Conservation (phyloP, 768 basidiomycete species). For the Rhizopogon vulgaris region DNA sequence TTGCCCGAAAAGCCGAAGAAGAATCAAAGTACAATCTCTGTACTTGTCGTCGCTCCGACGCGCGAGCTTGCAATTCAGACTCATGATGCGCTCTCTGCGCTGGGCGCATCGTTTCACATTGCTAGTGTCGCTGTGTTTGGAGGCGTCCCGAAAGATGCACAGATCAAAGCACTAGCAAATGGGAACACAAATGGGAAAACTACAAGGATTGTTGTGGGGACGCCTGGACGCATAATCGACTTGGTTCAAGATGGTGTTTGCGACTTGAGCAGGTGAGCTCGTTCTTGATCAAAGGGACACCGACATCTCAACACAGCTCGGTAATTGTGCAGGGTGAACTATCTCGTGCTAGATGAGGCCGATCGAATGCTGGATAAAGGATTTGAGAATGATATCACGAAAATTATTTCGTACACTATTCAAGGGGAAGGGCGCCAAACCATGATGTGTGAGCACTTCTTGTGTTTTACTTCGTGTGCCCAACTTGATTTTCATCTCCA, state of each 20-base stretch:
- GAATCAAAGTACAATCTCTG: conserved; percentile 38
- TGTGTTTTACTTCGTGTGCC: not conserved
- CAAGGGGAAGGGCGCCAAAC: conserved; percentile 74
- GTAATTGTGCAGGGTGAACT: conserved; percentile 56
- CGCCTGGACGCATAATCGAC: conserved; percentile 91
- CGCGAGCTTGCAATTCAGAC: conserved; percentile 96
- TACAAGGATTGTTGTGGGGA: conserved; percentile 86
- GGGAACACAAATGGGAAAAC: conserved; percentile 41
- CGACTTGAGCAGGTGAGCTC: conserved; percentile 66
- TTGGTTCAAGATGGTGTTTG: conserved; percentile 83
- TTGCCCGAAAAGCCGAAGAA: conserved; percentile 26
- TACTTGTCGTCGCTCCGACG: conserved; percentile 88
- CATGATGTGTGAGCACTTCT: conserved; percentile 77
- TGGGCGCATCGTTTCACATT: conserved; percentile 72
- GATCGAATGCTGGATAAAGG: conserved; percentile 98
- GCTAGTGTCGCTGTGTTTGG: conserved; percentile 88
- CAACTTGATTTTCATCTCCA: conserved; percentile 21
- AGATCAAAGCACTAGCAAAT: conserved; percentile 63
- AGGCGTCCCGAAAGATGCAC: conserved; percentile 87
- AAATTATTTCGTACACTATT: conserved; percentile 75
- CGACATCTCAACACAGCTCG: conserved; percentile 1
- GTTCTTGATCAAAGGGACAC: not conserved
- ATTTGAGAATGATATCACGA: conserved; percentile 95
- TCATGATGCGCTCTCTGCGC: conserved; percentile 69
- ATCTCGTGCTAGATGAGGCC: conserved; percentile 94